Percentiles rank a stretch among this genome's conserved stretches.
Evolutionary conservation across 164 flowering plant genomes (phyloP).

Genomic region (Vitis rupestris): DNA sequence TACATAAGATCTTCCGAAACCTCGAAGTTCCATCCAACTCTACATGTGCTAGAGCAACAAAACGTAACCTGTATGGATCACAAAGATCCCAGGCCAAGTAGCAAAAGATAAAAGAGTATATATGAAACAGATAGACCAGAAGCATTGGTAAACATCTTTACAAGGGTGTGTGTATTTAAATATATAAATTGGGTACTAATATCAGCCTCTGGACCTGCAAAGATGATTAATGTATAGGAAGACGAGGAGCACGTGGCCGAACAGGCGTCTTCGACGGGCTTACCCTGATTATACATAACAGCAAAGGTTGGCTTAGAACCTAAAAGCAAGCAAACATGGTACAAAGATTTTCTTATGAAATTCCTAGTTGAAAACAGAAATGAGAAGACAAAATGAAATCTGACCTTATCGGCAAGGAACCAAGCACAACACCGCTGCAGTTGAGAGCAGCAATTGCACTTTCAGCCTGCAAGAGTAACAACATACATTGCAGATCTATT

Average conservation of each 20-base stretch:
- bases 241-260: constrained; percentile 61
- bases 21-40: constrained; percentile 54
- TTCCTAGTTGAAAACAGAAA: neutral
- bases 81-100: constrained; percentile 17
- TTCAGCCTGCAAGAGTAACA: constrained; percentile 56
- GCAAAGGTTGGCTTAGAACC: neutral
- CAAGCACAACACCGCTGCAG: constrained; percentile 75
- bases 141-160: constrained; percentile 25
- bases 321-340: neutral
- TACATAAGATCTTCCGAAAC: constrained; percentile 27
- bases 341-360: neutral
- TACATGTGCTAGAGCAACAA: constrained; percentile 25
- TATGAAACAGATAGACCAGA: constrained; percentile 22
- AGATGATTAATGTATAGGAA: constrained; percentile 38
- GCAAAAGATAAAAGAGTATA: constrained; percentile 13
- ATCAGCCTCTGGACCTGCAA: constrained; percentile 11
- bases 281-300: constrained; percentile 46
- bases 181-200: constrained; percentile 16
- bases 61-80: constrained; percentile 16
- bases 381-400: neutral
- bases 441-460: constrained; percentile 88
- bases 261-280: constrained; percentile 90
- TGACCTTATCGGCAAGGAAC: constrained; percentile 72
- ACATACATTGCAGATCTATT: neutral
- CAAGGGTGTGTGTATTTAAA: constrained; percentile 28